phyloP scores from a whole-genome alignment of 176 grass and related monocot species.

The Musa schizocarpa region DNA sequence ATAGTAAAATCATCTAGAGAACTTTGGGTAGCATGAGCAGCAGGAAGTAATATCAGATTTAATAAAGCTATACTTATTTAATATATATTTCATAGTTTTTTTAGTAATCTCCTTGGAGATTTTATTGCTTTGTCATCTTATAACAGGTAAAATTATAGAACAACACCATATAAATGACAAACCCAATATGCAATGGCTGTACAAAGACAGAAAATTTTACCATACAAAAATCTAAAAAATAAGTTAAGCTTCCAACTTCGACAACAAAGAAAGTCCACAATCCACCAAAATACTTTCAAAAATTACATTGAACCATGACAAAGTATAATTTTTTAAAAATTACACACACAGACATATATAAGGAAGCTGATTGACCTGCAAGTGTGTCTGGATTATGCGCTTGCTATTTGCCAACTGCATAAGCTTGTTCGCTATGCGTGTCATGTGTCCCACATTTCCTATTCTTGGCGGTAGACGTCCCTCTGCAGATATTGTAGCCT shows the following conservation, averaged over 20 bases:
- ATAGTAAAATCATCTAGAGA: too few relatives aligned
- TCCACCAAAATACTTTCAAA: neutral
- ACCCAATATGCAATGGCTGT: too few relatives aligned
- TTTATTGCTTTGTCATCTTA: too few relatives aligned
- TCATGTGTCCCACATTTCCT: slow-evolving; percentile 74
- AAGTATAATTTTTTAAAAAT: neutral
- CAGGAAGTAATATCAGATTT: too few relatives aligned
- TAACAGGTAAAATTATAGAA: too few relatives aligned
- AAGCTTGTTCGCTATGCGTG: slow-evolving; percentile 88
- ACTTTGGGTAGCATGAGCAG: too few relatives aligned
- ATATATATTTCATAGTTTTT: too few relatives aligned
- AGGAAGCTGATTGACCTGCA: slow-evolving; percentile 44
- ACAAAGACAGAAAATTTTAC: neutral
- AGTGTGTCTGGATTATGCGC: slow-evolving; percentile 50
- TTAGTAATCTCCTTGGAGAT: too few relatives aligned
- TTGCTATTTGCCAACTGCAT: slow-evolving; percentile 57
- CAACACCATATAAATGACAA: too few relatives aligned
- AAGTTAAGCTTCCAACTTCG: neutral
- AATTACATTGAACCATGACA: neutral
- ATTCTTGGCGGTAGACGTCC: slow-evolving; percentile 55
- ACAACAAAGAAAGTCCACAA: neutral
- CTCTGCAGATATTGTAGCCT: slow-evolving; percentile 54
- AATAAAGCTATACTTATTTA: too few relatives aligned
- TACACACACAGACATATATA: neutral
- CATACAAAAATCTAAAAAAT: neutral